These are phyloP conservation scores for Abelmoschus esculentus DNA, from an alignment of 345 rosid species.

Conservation along the genomic window DNA sequence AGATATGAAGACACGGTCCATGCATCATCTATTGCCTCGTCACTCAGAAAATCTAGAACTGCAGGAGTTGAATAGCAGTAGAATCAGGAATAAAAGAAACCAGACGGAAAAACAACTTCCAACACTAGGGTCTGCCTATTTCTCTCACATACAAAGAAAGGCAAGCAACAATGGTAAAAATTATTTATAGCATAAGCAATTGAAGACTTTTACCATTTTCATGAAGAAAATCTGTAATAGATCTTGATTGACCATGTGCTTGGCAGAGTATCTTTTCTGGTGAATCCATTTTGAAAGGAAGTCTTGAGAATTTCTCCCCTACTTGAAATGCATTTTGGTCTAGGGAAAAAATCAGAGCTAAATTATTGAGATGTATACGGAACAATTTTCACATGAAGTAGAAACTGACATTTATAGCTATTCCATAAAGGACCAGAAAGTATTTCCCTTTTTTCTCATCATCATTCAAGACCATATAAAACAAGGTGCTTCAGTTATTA, in stretches of 20 bases:
- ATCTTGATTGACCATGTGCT: slow-evolving; percentile 86
- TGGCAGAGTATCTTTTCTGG: slow-evolving; percentile 91
- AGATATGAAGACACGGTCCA: slow-evolving; percentile 68
- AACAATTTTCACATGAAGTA: background rate
- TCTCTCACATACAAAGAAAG: background rate
- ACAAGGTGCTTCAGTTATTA: background rate
- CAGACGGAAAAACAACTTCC: background rate
- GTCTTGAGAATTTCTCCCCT: slow-evolving; percentile 60
- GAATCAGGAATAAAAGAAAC: slow-evolving; percentile 6
- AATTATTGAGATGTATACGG: background rate
- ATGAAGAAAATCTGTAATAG: slow-evolving; percentile 76
- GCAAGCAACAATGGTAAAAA: background rate
- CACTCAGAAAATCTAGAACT: slow-evolving; percentile 81
- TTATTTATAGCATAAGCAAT: background rate
- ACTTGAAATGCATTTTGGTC: slow-evolving; percentile 36
- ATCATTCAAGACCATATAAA: background rate
- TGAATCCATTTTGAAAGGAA: slow-evolving; percentile 80
- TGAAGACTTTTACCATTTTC: slow-evolving; percentile 57
- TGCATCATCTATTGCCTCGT: slow-evolving; percentile 78
- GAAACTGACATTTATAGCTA: background rate
- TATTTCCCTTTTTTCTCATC: background rate
- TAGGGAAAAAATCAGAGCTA: slow-evolving; percentile 14
- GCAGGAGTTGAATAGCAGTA: slow-evolving; percentile 24
- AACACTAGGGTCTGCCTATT: too few species aligned
- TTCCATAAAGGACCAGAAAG: background rate